Conservation (phyloP, 805 yeast genomes). For the Nematodospora valgi region DNA sequence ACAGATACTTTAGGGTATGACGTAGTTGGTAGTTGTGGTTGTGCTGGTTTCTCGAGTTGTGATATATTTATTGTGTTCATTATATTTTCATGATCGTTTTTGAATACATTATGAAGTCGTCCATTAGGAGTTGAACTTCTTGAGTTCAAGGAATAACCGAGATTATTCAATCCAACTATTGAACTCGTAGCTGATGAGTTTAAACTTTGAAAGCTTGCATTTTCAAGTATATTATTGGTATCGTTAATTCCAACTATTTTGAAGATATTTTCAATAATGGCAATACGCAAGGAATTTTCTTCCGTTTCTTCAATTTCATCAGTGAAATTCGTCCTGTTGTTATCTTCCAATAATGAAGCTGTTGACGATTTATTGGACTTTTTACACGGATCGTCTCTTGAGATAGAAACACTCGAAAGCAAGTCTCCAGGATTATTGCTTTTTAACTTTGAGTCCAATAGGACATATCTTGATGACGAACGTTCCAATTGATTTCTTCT, state of each 20-base stretch:
- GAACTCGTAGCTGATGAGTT: slow-evolving; percentile 27
- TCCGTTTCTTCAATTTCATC: slow-evolving; percentile 66
- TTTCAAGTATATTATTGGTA: not conserved
- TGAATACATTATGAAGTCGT: slow-evolving; percentile 3
- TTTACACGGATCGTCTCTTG: slow-evolving; percentile 15
- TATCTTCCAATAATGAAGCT: not conserved
- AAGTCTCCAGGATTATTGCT: slow-evolving; percentile 80
- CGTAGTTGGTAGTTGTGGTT: not conserved
- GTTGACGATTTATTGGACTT: not conserved
- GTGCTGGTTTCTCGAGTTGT: slow-evolving; percentile 1
- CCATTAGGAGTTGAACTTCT: slow-evolving; percentile 5
- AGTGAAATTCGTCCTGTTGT: slow-evolving; percentile 31
- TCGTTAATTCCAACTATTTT: slow-evolving; percentile 58
- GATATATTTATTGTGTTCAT: slow-evolving; percentile 9
- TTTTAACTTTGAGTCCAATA: slow-evolving; percentile 49
- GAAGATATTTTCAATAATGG: slow-evolving; percentile 70
- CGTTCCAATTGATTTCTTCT: slow-evolving; percentile 8
- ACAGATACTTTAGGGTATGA: not conserved
- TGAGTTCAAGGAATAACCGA: not conserved
- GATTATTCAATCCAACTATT: slow-evolving; percentile 15
- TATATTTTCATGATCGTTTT: slow-evolving; percentile 1
- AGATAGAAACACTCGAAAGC: slow-evolving; percentile 73
- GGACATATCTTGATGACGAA: slow-evolving; percentile 35
- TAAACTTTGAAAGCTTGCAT: slow-evolving; percentile 1
- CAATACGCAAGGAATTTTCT: slow-evolving; percentile 58